These are phyloP conservation scores for Candida coleopterorum DNA, from an alignment of 805 yeast species.

Conservation along the genomic window DNA sequence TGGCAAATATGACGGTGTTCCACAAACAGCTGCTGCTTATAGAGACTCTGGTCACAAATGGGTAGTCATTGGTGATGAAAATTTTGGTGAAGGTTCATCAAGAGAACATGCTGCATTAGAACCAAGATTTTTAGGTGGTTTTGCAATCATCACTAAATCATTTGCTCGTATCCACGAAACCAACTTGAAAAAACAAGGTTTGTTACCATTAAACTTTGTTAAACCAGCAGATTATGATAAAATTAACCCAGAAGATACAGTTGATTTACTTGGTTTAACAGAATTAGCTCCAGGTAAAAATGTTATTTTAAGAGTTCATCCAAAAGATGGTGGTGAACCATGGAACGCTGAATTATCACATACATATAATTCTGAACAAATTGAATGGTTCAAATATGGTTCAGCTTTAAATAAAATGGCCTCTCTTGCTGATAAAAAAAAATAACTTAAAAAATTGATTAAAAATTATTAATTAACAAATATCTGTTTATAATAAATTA, in stretches of 20 bases:
- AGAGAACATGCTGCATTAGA: conserved; percentile 99
- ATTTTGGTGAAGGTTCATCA: conserved; percentile 99
- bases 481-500: conserved; percentile 2
- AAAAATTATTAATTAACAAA: neutral
- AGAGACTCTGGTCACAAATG: conserved; percentile 88
- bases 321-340: conserved; percentile 73
- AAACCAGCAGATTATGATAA: conserved; percentile 88
- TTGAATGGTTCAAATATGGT: conserved; percentile 98
- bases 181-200: conserved; percentile 98
- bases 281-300: conserved; percentile 91
- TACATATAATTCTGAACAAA: conserved; percentile 94
- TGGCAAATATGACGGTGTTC: conserved; percentile 91
- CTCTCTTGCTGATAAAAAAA: conserved; percentile 6
- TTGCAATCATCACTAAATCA: conserved; percentile 95
- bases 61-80: conserved; percentile 98
- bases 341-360: conserved; percentile 93
- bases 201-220: conserved; percentile 92
- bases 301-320: conserved; percentile 71
- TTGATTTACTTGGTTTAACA: conserved; percentile 81
- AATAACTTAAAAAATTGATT: neutral
- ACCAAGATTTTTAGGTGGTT: conserved; percentile 99
- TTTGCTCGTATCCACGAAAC: conserved; percentile 99
- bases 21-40: conserved; percentile 94
- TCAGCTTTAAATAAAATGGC: conserved; percentile 73
- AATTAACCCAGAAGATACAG: conserved; percentile 85